A percentile compares a stretch with the other conserved stretches of the same genome.
phyloP scores from a whole-genome alignment of 768 basidiomycete species.

The Lenzites betulinus region DNA sequence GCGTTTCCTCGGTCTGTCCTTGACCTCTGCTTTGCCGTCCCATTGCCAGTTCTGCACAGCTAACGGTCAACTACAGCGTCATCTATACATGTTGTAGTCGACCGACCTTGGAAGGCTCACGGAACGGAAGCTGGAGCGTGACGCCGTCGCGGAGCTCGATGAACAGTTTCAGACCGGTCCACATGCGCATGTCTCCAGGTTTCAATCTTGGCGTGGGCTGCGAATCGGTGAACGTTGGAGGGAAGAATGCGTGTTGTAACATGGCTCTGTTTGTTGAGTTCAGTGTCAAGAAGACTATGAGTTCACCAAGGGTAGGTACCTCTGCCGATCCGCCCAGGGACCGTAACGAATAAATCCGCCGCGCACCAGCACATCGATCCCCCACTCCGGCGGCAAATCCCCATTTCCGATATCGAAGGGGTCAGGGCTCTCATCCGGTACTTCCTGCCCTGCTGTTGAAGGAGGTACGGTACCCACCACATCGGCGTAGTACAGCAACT shows the following conservation, averaged over 20 bases:
- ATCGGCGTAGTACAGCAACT: slow-evolving; percentile 87
- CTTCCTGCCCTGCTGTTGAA: slow-evolving; percentile 25
- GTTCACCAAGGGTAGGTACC: slow-evolving; percentile 45
- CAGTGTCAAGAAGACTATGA: not conserved
- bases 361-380: slow-evolving; percentile 79
- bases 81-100: not conserved
- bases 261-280: slow-evolving; percentile 49
- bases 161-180: slow-evolving; percentile 80
- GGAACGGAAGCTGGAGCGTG: slow-evolving; percentile 82
- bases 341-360: slow-evolving; percentile 83
- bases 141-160: slow-evolving; percentile 80
- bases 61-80: too few relatives aligned
- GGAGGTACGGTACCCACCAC: slow-evolving; percentile 74
- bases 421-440: slow-evolving; percentile 40
- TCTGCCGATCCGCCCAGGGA: slow-evolving; percentile 95
- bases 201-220: slow-evolving; percentile 57
- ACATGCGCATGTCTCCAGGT: slow-evolving; percentile 80
- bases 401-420: slow-evolving; percentile 81
- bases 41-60: slow-evolving; percentile 85
- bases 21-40: slow-evolving; percentile 61
- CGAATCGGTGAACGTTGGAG: slow-evolving; percentile 69
- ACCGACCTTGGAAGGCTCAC: slow-evolving; percentile 83
- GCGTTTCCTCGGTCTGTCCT: slow-evolving; percentile 53
- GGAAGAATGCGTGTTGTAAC: slow-evolving; percentile 83
- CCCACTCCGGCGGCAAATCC: slow-evolving; percentile 90